Conservation (phyloP, 208 protist species). For the Novymonas esmeraldas region DNA sequence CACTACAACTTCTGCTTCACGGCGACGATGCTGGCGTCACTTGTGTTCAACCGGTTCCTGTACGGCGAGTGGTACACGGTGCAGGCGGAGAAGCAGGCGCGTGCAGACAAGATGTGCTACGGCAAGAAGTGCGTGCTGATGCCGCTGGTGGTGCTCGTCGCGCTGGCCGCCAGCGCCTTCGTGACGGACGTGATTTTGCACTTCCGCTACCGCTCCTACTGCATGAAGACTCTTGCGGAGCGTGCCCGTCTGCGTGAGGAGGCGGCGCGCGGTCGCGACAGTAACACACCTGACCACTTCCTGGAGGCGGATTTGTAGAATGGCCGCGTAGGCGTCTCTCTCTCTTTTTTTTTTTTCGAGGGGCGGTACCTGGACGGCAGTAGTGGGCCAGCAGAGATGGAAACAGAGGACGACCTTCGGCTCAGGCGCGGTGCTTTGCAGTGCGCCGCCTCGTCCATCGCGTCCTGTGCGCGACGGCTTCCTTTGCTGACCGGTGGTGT, state of each 20-base stretch:
- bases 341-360: too few relatives aligned
- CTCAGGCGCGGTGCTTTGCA: too few relatives aligned
- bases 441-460: too few relatives aligned
- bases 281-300: too few relatives aligned
- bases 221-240: conserved; percentile 39
- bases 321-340: too few relatives aligned
- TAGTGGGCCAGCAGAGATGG: too few relatives aligned
- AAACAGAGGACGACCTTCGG: too few relatives aligned
- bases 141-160: conserved; percentile 38
- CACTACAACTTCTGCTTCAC: conserved; percentile 67
- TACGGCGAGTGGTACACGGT: conserved; percentile 71
- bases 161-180: conserved; percentile 26
- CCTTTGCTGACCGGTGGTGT: too few relatives aligned
- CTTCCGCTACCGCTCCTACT: conserved; percentile 37
- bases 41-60: conserved; percentile 59
- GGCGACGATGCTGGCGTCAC: conserved; percentile 32
- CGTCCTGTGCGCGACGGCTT: too few relatives aligned
- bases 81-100: conserved; percentile 43
- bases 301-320: too few relatives aligned
- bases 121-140: conserved; percentile 41
- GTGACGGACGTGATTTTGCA: conserved; percentile 32
- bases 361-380: too few relatives aligned
- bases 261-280: conserved; percentile 12
- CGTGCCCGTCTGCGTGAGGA: conserved; percentile 38
- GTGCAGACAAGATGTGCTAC: conserved; percentile 27